Percentiles rank a stretch among this genome's conserved stretches.
Evolutionary conservation across 495 filamentous ascomycete genomes (phyloP).

Genomic region (Talaromyces thailandensis): DNA sequence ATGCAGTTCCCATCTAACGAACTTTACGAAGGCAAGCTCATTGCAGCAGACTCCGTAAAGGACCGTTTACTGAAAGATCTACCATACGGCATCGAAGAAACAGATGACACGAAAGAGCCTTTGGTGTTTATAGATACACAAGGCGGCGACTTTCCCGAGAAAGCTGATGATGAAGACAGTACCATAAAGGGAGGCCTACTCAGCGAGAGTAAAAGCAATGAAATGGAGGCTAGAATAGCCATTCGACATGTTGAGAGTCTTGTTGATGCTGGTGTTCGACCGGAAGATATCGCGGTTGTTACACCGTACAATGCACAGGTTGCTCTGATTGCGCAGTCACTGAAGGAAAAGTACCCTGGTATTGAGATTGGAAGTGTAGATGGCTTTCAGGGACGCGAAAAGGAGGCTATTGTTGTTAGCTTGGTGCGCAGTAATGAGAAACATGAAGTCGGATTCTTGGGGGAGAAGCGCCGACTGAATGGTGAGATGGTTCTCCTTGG

Average conservation of each 20-base stretch:
- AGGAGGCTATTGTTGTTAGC: constrained; percentile 88
- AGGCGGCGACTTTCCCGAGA: constrained; percentile 78
- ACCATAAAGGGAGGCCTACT: constrained; percentile 46
- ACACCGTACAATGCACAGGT: constrained; percentile 97
- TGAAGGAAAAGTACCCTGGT: constrained; percentile 72
- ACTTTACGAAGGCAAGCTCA: constrained; percentile 72
- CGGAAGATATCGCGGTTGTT: constrained; percentile 84
- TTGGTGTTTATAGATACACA: constrained; percentile 95
- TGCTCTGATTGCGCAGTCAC: constrained; percentile 57
- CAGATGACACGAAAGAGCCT: constrained; percentile 81
- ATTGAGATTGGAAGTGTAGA: constrained; percentile 93
- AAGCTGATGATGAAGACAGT: constrained; percentile 40
- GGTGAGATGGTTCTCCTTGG: constrained; percentile 37
- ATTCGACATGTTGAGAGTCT: constrained; percentile 63
- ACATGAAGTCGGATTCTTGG: constrained; percentile 79
- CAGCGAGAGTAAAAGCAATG: constrained; percentile 89
- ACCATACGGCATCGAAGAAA: constrained; percentile 68
- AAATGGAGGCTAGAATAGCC: constrained; percentile 79
- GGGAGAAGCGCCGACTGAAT: constrained; percentile 87
- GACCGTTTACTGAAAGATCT: constrained; percentile 65
- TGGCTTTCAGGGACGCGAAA: constrained; percentile 94
- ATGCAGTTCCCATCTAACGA: constrained; percentile 89
- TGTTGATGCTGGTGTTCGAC: constrained; percentile 65
- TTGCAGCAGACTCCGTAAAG: constrained; percentile 71
- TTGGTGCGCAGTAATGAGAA: constrained; percentile 83